Evolutionary conservation across 2,329 filamentous ascomycete species (phyloP), one percentile per base, ranked within the genome.

Genomic region (Elsinoe fawcettii): DNA sequence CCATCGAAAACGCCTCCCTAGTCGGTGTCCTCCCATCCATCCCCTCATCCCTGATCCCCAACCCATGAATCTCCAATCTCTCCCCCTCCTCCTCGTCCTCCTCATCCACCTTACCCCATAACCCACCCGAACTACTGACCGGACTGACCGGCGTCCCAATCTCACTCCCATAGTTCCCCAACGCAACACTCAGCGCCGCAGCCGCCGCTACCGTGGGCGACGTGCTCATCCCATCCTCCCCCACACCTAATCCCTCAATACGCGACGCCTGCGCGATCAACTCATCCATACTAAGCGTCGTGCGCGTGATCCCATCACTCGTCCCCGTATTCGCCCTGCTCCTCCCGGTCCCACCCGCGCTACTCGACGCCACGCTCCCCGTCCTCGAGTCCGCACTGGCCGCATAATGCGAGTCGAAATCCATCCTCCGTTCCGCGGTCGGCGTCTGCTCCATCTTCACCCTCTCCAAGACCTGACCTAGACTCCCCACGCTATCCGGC

Each of bases 401-500:
- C 14, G n/a, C 14, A 16, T 14, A n/a, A 20, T 46, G 25, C 20
- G 58, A 59, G 36, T 65, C 66, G 47, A 71, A 70, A 58, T 70
- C 69, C 12, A 70, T 16, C 4, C 70, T 65, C 58, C 71, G 71
- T 47, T 76, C 73, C 1, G 62, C 64, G 8, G 68, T 73, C 0
- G 75, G 75, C 1, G 75, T 77, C 22, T 69, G 73, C 23, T 77
- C 75, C 30, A 71, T 65, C 36, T 70, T 73, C 43, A 77, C 74
- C 54, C 70, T 71, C 51, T 76, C 74, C 8, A 71, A 65, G 2
- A 75, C 67, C 57, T 68, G 73, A 37, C 66, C 67, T n/a, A 77
- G 62, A 60, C 69, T 73, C 25, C 63, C 67, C 5, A 71, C 69
- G 9, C 69, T 71, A 14, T 69, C 67, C 2, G 74, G 74, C 2